Conservation (phyloP, 345 rosid species). For the Eutrema heterophyllum region DNA sequence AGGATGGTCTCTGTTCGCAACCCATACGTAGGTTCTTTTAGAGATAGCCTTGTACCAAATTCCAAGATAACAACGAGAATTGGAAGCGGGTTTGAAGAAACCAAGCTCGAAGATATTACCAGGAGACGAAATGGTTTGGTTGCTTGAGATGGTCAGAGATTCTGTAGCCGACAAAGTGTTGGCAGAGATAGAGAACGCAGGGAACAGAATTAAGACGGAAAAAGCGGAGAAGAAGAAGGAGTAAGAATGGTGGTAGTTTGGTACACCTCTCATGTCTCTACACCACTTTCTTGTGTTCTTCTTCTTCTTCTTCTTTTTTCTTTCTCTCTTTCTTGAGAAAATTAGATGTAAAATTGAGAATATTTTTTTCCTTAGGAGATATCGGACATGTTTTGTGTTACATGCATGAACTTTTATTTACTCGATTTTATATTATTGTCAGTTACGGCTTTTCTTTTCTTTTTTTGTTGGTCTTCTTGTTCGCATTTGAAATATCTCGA, state of each 20-base stretch:
- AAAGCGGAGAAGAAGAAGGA: slow-evolving; percentile 15
- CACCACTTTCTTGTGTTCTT: background rate
- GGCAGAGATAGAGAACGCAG: slow-evolving; percentile 33
- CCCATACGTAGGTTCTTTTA: slow-evolving; percentile 65
- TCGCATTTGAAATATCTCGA: background rate
- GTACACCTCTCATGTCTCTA: slow-evolving; percentile 27
- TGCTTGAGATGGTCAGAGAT: slow-evolving; percentile 36
- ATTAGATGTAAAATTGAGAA: background rate
- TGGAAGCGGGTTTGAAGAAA: slow-evolving; percentile 42
- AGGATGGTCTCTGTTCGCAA: slow-evolving; percentile 80
- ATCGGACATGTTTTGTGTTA: slow-evolving; percentile 4
- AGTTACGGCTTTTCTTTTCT: background rate
- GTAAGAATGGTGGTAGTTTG: slow-evolving; percentile 21
- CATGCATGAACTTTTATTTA: slow-evolving; percentile 4
- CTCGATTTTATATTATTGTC: background rate
- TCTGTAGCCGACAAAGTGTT: slow-evolving; percentile 42
- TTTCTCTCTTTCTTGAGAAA: background rate
- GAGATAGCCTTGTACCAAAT: slow-evolving; percentile 71
- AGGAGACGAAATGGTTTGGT: slow-evolving; percentile 53
- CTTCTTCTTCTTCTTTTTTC: background rate
- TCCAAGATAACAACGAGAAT: slow-evolving; percentile 60
- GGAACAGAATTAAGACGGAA: slow-evolving; percentile 31
- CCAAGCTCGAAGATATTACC: slow-evolving; percentile 63
- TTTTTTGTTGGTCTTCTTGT: background rate
- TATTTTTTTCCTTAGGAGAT: background rate